Percentiles rank a stretch among this genome's conserved stretches.
phyloP scores from a whole-genome alignment of 176 grass and related monocot genomes.

The Hordeum marinum region DNA sequence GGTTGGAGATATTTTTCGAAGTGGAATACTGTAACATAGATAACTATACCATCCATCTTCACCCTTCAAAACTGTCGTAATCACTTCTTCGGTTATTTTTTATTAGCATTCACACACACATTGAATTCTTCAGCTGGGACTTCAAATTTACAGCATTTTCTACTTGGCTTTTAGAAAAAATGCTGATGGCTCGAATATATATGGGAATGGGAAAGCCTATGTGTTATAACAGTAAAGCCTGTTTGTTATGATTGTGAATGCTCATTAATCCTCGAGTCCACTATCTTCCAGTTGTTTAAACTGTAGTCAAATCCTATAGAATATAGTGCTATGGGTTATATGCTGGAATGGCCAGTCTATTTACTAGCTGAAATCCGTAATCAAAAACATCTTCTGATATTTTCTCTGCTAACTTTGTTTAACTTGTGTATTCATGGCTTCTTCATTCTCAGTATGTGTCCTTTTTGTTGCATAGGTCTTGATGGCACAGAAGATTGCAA shows the following conservation, averaged over 20 bases:
- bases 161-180: background rate
- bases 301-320: background rate
- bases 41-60: background rate
- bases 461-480: slow-evolving; percentile 61
- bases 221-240: background rate
- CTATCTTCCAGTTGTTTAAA: background rate
- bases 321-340: background rate
- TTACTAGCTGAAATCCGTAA: background rate
- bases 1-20: background rate
- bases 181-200: background rate
- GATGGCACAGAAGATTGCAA: slow-evolving; percentile 91
- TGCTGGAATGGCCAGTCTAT: background rate
- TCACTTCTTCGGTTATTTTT: background rate
- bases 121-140: background rate
- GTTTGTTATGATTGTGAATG: background rate
- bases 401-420: background rate
- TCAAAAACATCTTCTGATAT: background rate
- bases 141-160: background rate
- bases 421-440: background rate
- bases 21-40: background rate
- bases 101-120: background rate
- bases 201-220: background rate
- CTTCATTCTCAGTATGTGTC: background rate
- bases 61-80: background rate
- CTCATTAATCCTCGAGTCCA: background rate